Evolutionary conservation across 2,329 filamentous ascomycete genomes (phyloP), one percentile per base, ranked within the genome.

Genomic region (Phialophora macrospora): DNA sequence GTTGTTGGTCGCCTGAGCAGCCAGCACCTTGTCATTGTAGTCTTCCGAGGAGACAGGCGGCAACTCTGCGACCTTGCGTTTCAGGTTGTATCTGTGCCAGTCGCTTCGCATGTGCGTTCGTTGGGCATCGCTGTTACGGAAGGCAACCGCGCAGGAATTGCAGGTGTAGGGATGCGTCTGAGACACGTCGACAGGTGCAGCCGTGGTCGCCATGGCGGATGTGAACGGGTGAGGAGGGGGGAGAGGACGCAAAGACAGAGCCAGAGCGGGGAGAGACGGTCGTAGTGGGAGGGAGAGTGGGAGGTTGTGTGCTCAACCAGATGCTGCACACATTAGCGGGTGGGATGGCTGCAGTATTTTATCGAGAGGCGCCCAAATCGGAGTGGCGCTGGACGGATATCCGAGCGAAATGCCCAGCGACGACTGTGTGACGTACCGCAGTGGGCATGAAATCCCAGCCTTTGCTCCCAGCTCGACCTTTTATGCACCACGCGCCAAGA

Each of bases 51-150:
- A 89, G 56, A 98, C 92, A 3, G 95, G 93, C 32, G 94, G 93
- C 5, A 98, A 84, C 5, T 91, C 92, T 49, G 94, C 93, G 63
- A 98, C 91, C 74, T 93, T 89, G 72, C 95, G 91, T 82, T 98
- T 97, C 74, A 98, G 86, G 78, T 99, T 99, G 80, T 97, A 97
- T 71, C 95, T 89, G 78, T 99, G 94, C 95, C 95, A 99, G 81
- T 99, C 95, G 73, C 90, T 95, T 78, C 95, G 93, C 95, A 99
- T 99, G 77, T 99, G 95, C 44, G 87, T 89, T 77, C 95, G 89
- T 81, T 99, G 95, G 63, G 96, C 85, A 76, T 98, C 94, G 77
- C 91, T 93, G 76, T 92, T 93, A 71, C 94, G 90, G 80, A 98
- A 99, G 60, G 94, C 95, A 73, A 99, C 93, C 77, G 97, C 92